Base-by-base conservation (phyloP, 2,329 filamentous ascomycete species). In the Tolypocladium album region DNA sequence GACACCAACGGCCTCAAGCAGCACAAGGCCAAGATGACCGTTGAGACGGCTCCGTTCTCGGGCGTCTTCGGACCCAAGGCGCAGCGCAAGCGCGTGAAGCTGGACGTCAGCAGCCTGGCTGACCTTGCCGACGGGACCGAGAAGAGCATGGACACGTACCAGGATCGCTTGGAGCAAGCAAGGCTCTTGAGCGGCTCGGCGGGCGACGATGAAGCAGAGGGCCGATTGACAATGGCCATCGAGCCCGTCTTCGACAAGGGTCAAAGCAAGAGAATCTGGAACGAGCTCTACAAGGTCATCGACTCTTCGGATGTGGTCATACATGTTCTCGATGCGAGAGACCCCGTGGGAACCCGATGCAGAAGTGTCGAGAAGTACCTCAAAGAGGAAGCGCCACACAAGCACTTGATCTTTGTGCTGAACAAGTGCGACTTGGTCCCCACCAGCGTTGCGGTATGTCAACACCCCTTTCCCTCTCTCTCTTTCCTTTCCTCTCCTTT, bases 251-350 rank as follows among this genome's bases (percentile, higher is more conserved):
- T 97, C 75, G 88, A 84, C 67, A 97, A 97, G 76, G 94, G 94
- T 22, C 92, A 96, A 74, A 93, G 88, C 70, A 96, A 96, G 76
- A 84, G 94, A 65, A 96, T 96, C 67, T 96, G 91, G 92, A 97
- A 97, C 76, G 93, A 99, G 72, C 78, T 97, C 9, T 87, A 94
- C 81, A 95, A 96, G 76, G 92, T 94, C 68, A 94, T 97, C 63
- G 93, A 97, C 75, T 95, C 91, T 3, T 94, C 89, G 12, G 94
- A 99, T 74, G 93, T 99, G 42, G 86, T 99, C 55, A 88, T 99
- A n/a, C 94, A 97, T 69, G 89, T 96, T 17, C 78, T 96, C 1
- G 93, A 97, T 74, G 92, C 92, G 47, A 83, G 92, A 75, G 92
- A 96, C 74, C 92, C 92, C 3, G 77, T 93, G 13, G 94, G 94